Evolutionary conservation across 2,329 filamentous ascomycete genomes (phyloP), one percentile per base, ranked within the genome.

Genomic region (Paecilomyces dactylethromorphus): DNA sequence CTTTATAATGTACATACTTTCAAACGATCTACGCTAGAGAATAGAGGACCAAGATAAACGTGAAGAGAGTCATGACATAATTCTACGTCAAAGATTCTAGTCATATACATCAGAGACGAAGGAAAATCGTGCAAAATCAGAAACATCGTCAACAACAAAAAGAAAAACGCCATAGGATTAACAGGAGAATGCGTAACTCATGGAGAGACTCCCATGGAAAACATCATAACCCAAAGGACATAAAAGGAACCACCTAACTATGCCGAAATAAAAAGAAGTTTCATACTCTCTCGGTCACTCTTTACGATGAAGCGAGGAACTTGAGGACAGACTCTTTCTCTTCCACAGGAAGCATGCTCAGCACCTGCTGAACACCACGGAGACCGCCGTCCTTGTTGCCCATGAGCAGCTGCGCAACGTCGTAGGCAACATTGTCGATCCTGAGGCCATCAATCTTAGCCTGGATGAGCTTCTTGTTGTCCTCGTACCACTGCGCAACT

Each of bases 401-500:
- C 65, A 86, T 80, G 70, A 90, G 77, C 60, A 91, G 70, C 56
- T 87, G 83, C 7, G 91, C 88, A 66, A 91, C 84, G 68, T 91
- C 87, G 58, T 82, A 81, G 5, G 86, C 84, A 29, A 89, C 82
- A 50, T 85, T 83, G 61, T 96, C 90, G 4, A 84, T 83, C 84
- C 91, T 94, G 69, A 97, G 81, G 12, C 81, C 78, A 74, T 97
- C 92, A 29, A 97, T 86, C 84, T 94, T 96, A 63, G 88, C 84
- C 63, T 89, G 84, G 55, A 99, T 86, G 49, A 80, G 79, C 81
- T 93, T 91, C 71, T 91, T 84, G 79, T 97, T 94, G 79, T 93
- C 88, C 82, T 99, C 94, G 73, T 97, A 97, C 94, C 94, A 99
- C 67, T 88, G 84, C 3, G 92, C 91, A 29, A 97, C 94, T 65